Conservation (phyloP, 2,329 filamentous ascomycete genomes). For the Exophiala phaeomuriformis region DNA sequence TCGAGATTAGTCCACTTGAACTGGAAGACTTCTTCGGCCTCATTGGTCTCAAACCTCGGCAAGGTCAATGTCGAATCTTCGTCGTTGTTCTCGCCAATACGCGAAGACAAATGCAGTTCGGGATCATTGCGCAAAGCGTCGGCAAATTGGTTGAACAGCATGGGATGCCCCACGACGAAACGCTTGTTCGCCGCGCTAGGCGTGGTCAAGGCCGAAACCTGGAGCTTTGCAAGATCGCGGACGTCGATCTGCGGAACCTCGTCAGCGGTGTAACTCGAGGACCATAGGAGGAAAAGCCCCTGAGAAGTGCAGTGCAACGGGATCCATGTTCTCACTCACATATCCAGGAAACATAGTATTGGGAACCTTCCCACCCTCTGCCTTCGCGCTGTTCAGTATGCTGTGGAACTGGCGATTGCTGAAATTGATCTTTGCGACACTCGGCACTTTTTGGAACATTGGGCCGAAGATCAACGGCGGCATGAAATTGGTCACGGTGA, state of each 20-base stretch:
- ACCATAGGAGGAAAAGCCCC: background rate
- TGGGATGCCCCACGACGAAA: constrained; percentile 34
- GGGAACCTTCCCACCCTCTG: constrained; percentile 12
- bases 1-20: constrained; percentile 9
- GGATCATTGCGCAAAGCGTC: constrained; percentile 5
- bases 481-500: constrained; percentile 55
- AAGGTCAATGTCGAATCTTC: constrained; percentile 9
- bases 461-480: constrained; percentile 58
- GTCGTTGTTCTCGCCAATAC: constrained; percentile 13
- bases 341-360: constrained; percentile 11
- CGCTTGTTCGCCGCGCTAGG: constrained; percentile 39
- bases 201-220: constrained; percentile 41
- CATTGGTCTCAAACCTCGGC: constrained; percentile 11
- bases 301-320: background rate
- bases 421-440: constrained; percentile 60
- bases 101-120: background rate
- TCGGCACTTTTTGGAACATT: constrained; percentile 55
- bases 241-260: constrained; percentile 50
- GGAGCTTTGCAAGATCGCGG: constrained; percentile 43
- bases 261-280: too few species aligned
- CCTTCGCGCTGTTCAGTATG: constrained; percentile 16
- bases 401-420: constrained; percentile 62
- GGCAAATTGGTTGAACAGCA: constrained; percentile 18
- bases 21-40: constrained; percentile 11
- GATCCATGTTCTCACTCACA: constrained; percentile 36